Evolutionary conservation across 2,329 filamentous ascomycete species (phyloP).

Genomic region (Xylariaceae sp.): DNA sequence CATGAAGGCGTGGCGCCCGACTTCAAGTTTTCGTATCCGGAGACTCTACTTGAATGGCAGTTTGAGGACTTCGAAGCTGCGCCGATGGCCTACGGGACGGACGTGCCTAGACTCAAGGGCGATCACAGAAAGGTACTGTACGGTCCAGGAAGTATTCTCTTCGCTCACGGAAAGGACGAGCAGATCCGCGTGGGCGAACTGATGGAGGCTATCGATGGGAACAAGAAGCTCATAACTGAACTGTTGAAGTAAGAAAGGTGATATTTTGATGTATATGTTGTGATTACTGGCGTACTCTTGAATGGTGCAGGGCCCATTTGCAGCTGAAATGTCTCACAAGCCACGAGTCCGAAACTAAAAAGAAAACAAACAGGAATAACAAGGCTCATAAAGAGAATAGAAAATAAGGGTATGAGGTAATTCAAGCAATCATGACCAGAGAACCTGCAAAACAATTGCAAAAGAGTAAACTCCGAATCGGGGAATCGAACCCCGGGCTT

Average conservation of each 20-base stretch:
- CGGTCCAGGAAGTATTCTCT: constrained; percentile 36
- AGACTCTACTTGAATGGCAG: constrained; percentile 36
- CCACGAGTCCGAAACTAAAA: too few species aligned
- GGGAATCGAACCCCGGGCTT: constrained; percentile 32
- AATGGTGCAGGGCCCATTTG: too few species aligned
- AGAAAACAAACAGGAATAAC: too few species aligned
- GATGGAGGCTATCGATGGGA: constrained; percentile 34
- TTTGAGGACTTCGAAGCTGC: constrained; percentile 36
- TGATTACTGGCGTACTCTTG: too few species aligned
- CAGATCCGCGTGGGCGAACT: constrained; percentile 33
- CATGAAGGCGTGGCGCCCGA: constrained; percentile 33
- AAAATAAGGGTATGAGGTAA: too few species aligned
- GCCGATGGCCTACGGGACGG: constrained; percentile 37
- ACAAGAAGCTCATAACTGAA: constrained; percentile 31
- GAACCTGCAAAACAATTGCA: too few species aligned
- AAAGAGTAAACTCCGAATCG: constrained; percentile 31
- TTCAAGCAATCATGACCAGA: too few species aligned
- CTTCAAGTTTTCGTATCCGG: constrained; percentile 35
- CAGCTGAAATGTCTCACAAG: too few species aligned
- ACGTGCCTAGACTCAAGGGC: constrained; percentile 34
- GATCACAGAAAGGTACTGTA: constrained; percentile 36
- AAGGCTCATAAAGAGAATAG: too few species aligned
- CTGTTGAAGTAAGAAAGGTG: constrained; percentile 13
- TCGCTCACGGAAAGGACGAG: constrained; percentile 37
- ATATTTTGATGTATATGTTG: too few species aligned